Base-by-base conservation (phyloP, 1,284 basidiomycete species). In the Wallemia ichthyophaga region DNA sequence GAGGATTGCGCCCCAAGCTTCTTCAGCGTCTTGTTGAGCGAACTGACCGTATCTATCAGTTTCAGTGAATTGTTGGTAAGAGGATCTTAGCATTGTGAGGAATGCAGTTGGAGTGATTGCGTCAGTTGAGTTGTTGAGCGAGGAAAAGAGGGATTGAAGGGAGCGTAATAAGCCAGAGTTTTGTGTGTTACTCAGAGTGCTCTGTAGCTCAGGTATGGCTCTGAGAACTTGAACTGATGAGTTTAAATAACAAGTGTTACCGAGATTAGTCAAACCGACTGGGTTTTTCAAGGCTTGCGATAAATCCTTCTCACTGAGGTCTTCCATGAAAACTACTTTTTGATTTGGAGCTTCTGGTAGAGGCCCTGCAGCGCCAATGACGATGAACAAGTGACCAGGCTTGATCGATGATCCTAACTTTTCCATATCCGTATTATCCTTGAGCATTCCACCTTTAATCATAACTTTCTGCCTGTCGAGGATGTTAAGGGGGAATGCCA, bases 211-310 rank as follows among this genome's bases (percentile, higher is more conserved):
- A 0, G 89, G 88, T 59, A 98, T 83, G 1, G 83, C 80, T 21
- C 87, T 81, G 62, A 98, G 75, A 17, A 86, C 83, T 72, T 98
- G 92, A 1, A 98, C 73, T 0, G 86, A 89, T 3, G 92, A 81
- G 67, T 95, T 96, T 79, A 96, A 85, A 70, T 96, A 96, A 66
- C 87, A 91, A 0, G 86, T 91, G 67, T 91, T 91, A 37, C 87
- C 87, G 55, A 85, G 71, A 65, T 78, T 80, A 61, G 23, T 37
- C 24, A 57, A 25, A 27, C 58, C 54, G 56, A 59, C 59, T 25
- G 58, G 59, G 25, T 27, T 28, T 15, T 56, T 27, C 13, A 59
- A 27, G 25, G 58, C 24, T 56, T 27, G 37, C 17, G 66, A 70
- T 31, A 68, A 66, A 60, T 70, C 69, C 58, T 69, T 65, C 24